Percentiles rank a stretch among this genome's conserved stretches.
Conservation (phyloP, 2,329 filamentous ascomycete genomes). For the Clarireedia monteithiana region DNA sequence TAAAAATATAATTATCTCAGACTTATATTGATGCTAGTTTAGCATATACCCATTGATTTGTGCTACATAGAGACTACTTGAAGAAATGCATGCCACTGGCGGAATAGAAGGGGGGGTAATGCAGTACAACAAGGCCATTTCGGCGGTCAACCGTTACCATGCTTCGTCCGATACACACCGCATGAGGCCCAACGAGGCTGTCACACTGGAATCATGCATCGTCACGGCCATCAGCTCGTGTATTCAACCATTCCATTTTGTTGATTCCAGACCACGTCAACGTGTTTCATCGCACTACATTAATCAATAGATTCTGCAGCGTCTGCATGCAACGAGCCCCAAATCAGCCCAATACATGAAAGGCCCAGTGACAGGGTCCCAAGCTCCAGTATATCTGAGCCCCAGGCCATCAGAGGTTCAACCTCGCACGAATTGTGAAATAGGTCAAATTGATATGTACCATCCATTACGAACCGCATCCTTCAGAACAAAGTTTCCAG, state of each 20-base stretch:
- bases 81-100: neutral
- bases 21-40: neutral
- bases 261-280: conserved; percentile 7
- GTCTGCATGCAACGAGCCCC: neutral
- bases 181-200: neutral
- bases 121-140: conserved; percentile 4
- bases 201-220: neutral
- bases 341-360: neutral
- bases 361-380: neutral
- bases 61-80: neutral
- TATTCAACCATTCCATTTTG: neutral
- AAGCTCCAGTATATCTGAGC: neutral
- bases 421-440: neutral
- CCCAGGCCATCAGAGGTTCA: neutral
- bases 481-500: conserved; percentile 67
- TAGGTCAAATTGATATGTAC: conserved; percentile 41
- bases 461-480: conserved; percentile 77
- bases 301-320: neutral
- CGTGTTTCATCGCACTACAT: neutral
- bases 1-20: conserved; percentile 2
- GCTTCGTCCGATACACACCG: neutral
- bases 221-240: neutral
- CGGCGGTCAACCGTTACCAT: neutral
- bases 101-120: neutral
- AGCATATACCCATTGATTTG: neutral